Base-by-base conservation (phyloP, 2,329 filamentous ascomycete species). In the Nemania sp. region DNA sequence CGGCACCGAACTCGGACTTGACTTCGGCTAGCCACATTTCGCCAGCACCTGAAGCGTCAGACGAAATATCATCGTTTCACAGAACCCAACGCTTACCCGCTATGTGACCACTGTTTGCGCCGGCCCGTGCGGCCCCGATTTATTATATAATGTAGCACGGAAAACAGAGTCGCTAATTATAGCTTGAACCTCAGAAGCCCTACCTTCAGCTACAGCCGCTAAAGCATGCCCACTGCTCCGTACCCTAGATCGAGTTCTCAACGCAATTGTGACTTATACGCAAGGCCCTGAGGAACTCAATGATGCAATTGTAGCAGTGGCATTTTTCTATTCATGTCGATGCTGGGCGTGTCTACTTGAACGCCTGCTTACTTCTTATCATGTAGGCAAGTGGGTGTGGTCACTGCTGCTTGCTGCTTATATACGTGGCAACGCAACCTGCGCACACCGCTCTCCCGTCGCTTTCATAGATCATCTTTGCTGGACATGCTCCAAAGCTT, bases 171-270 rank as follows among this genome's bases (percentile, higher is more conserved):
- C 26, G 48, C 53, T 56, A 56, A 56, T 52, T 52, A 56, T 56
- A 56, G 47, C 40, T n/a, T n/a, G 23, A 26, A 49, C 17, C 11
- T 43, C 34, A 40, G 40, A 43, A 52, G 49, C 53, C 53, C 33
- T 52, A 36, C 24, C 43, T 56, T 56, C 53, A 56, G 53, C 53
- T 56, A 14, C 39, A 52, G 19, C 44, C 39, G 34, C 53, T 56
- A 49, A 36, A n/a, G n/a, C n/a, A n/a, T n/a, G n/a, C n/a, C n/a
- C n/a, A n/a, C n/a, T n/a, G n/a, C n/a, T n/a, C n/a, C n/a, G n/a
- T n/a, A n/a, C n/a, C n/a, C n/a, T n/a, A n/a, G n/a, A n/a, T n/a
- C n/a, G n/a, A n/a, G n/a, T n/a, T n/a, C n/a, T n/a, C n/a, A n/a
- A n/a, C n/a, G n/a, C n/a, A n/a, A n/a, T n/a, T n/a, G n/a, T n/a